Evolutionary conservation across 2,329 filamentous ascomycete genomes (phyloP), one percentile per base, ranked within the genome.

Genomic region (Colletotrichum costaricense): DNA sequence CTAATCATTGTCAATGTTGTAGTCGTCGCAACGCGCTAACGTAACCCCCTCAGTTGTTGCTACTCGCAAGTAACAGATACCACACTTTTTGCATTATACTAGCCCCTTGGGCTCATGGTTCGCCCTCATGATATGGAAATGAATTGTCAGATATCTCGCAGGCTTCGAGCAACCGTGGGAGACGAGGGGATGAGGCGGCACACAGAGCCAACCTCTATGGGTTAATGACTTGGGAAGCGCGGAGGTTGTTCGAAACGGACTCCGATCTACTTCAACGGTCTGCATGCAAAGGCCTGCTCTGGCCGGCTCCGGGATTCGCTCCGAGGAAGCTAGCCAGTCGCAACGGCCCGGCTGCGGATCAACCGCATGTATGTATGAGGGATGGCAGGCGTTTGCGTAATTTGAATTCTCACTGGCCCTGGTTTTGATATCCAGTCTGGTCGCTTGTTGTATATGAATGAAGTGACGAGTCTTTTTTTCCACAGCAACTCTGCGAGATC

Each of bases 11-110:
- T 67, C 42, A 35, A 35, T 30, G n/a, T 28, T 66, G 28, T 30
- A 84, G 83, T 84, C 69, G 77, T 84, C 74, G 79, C 80, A 71
- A 84, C 81, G 68, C 79, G 78, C 76, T 83, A 77, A 81, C 63
- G 16, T 69, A 42, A 16, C 54, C 58, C 58, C 42, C 8, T 49
- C 69, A 86, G 86, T 88, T 77, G 80, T 88, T 75, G 83, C 83
- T 59, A 83, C 83, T 68, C 82, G 80, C 73, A 81, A 84, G 74
- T 84, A 84, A 80, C 80, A 76, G 35, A 65, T 73, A 73, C 69
- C 70, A 67, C 65, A 62, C 67, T 73, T 73, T 57, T 75, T 57
- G 60, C 72, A 73, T 76, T 76, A 75, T 74, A 70, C 75, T 68
- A 75, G 67, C 75, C 74, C 73, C 66, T 77, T 77, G 76, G 77